phyloP scores from a whole-genome alignment of 257 asterid species.

The Anisodus tanguticus region DNA sequence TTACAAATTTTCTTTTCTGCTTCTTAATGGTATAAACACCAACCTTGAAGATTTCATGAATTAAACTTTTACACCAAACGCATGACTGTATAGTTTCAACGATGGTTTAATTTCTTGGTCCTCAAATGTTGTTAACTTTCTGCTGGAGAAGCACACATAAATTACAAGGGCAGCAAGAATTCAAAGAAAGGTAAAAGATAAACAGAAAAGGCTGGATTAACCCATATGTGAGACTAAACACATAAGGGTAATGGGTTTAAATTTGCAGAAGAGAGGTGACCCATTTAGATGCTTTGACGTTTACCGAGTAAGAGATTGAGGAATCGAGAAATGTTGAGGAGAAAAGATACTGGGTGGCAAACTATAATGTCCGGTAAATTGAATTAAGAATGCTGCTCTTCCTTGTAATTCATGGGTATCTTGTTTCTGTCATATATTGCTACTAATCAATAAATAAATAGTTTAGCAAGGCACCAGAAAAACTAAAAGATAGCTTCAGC shows the following conservation, averaged over 20 bases:
- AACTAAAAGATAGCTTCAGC: not conserved
- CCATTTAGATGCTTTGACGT: not conserved
- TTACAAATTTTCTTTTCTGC: not conserved
- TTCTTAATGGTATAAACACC: not conserved
- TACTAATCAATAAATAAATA: not conserved
- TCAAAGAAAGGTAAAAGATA: not conserved
- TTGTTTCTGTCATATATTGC: not conserved
- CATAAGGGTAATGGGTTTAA: not conserved
- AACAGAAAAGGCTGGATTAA: not conserved
- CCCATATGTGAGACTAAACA: not conserved
- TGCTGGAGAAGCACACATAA: too few relatives aligned
- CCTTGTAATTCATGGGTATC: not conserved
- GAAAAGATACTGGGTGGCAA: not conserved
- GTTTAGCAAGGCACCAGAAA: not conserved
- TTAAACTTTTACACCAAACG: not conserved
- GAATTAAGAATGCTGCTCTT: not conserved
- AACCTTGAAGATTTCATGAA: conserved; percentile 3
- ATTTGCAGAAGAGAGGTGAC: not conserved
- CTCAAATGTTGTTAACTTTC: not conserved
- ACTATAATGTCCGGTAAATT: not conserved
- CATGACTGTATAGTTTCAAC: not conserved
- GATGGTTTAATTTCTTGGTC: not conserved
- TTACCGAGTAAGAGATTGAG: not conserved
- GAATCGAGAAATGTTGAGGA: not conserved
- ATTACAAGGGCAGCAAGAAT: not conserved